These are phyloP conservation scores for Puccinia novopanici DNA, from an alignment of 1,284 basidiomycete genomes.

Conservation along the genomic window DNA sequence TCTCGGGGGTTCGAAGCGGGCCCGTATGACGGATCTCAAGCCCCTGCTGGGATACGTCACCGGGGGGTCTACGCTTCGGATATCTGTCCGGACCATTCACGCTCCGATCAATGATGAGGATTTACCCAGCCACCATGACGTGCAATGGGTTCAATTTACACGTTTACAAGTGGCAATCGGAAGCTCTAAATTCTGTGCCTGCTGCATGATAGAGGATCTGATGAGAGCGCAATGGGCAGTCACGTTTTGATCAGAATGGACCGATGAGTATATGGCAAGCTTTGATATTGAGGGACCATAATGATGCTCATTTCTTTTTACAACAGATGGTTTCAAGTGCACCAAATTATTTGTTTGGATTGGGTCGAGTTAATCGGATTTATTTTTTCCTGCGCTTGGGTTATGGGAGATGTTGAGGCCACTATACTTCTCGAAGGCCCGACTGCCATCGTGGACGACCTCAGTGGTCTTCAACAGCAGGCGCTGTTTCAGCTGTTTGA, in stretches of 20 bases:
- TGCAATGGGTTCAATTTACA: too few species aligned
- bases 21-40: too few species aligned
- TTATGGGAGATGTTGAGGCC: constrained; percentile 39
- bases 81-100: too few species aligned
- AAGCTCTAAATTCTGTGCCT: background rate
- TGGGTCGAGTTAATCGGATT: background rate
- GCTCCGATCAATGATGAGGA: too few species aligned
- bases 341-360: too few species aligned
- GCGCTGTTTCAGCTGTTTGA: constrained; percentile 6
- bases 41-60: too few species aligned
- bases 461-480: constrained; percentile 23
- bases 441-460: constrained; percentile 29
- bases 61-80: too few species aligned
- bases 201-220: background rate
- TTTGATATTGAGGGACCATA: too few species aligned
- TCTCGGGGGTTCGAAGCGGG: too few species aligned
- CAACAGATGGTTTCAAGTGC: constrained; percentile 7
- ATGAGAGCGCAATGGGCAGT: background rate
- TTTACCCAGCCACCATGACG: too few species aligned
- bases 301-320: constrained; percentile 13
- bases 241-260: background rate
- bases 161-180: background rate
- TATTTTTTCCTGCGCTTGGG: background rate
- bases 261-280: background rate
- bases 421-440: constrained; percentile 28